Percentiles rank a stretch among this genome's conserved stretches.
These are phyloP conservation scores for Elsinoe arachidis DNA, from an alignment of 2,329 filamentous ascomycete genomes.

Conservation along the genomic window DNA sequence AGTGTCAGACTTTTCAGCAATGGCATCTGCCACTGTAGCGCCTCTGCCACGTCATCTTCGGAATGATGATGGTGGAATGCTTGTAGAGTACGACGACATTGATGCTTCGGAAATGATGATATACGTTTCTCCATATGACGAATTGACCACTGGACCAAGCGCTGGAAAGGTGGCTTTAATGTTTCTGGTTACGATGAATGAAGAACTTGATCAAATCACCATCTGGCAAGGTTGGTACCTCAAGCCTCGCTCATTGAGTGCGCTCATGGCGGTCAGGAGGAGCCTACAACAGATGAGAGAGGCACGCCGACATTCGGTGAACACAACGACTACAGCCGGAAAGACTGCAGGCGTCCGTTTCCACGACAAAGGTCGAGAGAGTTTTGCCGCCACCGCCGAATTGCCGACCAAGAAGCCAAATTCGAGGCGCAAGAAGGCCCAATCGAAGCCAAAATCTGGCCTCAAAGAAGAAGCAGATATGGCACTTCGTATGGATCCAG, in stretches of 20 bases:
- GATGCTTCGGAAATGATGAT: slow-evolving; percentile 73
- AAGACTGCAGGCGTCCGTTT: slow-evolving; percentile 59
- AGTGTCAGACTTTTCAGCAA: slow-evolving; percentile 72
- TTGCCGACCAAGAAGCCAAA: slow-evolving; percentile 19
- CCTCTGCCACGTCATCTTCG: slow-evolving; percentile 13
- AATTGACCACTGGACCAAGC: slow-evolving; percentile 43
- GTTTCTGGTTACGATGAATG: slow-evolving; percentile 73
- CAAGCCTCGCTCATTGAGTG: slow-evolving; percentile 50
- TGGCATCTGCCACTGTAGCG: slow-evolving; percentile 48
- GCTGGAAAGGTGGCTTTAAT: slow-evolving; percentile 42
- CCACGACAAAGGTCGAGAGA: slow-evolving; percentile 64
- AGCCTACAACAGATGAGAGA: slow-evolving; percentile 36
- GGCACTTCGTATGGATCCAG: slow-evolving; percentile 42
- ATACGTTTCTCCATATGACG: slow-evolving; percentile 63
- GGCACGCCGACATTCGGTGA: slow-evolving; percentile 58
- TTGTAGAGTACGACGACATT: slow-evolving; percentile 52
- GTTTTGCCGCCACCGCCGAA: slow-evolving; percentile 52
- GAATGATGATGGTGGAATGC: slow-evolving; percentile 15
- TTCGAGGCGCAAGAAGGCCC: slow-evolving; percentile 12
- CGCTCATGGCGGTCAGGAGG: slow-evolving; percentile 33
- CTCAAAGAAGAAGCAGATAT: slow-evolving; percentile 38
- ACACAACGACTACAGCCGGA: slow-evolving; percentile 53
- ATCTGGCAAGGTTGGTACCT: slow-evolving; percentile 79
- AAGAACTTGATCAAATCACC: slow-evolving; percentile 66
- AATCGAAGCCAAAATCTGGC: slow-evolving; percentile 17